A percentile compares a stretch with the other conserved stretches of the same genome.
These are phyloP conservation scores for Tuctoria greenei DNA, from an alignment of 176 grass and related monocot species.

Conservation along the genomic window DNA sequence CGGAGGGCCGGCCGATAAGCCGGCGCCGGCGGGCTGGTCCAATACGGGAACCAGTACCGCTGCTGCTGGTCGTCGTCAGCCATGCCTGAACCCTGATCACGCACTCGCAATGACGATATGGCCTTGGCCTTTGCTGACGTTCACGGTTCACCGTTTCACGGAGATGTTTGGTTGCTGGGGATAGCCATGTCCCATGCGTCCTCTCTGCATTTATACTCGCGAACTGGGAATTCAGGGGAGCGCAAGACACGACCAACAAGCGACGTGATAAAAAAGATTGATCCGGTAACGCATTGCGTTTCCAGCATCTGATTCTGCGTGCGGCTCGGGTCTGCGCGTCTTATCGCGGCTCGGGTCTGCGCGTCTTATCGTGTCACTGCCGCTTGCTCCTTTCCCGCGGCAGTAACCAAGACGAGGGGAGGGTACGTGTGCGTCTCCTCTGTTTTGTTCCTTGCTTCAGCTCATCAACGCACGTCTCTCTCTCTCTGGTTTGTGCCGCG, in stretches of 20 bases:
- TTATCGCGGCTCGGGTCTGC: background rate
- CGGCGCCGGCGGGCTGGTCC: background rate
- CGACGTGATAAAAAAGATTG: background rate
- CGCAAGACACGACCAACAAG: background rate
- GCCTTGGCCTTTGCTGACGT: background rate
- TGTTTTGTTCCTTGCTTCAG: constrained; percentile 1
- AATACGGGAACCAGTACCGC: constrained; percentile 44
- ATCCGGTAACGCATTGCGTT: background rate
- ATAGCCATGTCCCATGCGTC: background rate
- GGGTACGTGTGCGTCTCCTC: background rate
- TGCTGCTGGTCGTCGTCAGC: constrained; percentile 35
- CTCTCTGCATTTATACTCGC: constrained; percentile 3
- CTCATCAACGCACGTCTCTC: background rate
- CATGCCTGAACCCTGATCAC: background rate
- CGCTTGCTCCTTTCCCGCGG: background rate
- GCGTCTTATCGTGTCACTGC: background rate
- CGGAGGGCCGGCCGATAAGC: background rate
- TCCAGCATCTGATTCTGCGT: constrained; percentile 28
- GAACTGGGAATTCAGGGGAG: background rate
- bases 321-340: background rate
- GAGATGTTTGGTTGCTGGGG: background rate
- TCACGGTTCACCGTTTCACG: no score
- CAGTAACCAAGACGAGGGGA: background rate
- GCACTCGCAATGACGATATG: no score
- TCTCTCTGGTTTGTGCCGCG: background rate